A percentile compares a stretch with the other conserved stretches of the same genome.
Evolutionary conservation across 2,329 filamentous ascomycete genomes (phyloP).

Genomic region (Tolypocladium tundrense): DNA sequence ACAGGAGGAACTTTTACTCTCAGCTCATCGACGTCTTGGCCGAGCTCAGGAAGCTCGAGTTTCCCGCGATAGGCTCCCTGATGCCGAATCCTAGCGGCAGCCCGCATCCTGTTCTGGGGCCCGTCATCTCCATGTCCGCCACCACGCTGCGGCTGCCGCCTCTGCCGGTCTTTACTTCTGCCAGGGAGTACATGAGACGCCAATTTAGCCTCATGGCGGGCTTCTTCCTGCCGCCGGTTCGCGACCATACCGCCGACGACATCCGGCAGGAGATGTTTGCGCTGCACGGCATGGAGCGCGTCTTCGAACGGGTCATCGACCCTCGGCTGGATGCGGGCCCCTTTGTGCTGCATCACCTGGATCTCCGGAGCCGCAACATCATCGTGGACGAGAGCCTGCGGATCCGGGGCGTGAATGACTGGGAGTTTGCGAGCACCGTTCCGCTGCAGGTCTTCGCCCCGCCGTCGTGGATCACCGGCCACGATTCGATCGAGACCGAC

Average conservation of each 20-base stretch:
- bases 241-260: conserved; percentile 5
- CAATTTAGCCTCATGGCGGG: not conserved
- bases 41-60: conserved; percentile 12
- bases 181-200: not conserved
- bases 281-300: conserved; percentile 5
- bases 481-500: conserved; percentile 2
- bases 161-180: not conserved
- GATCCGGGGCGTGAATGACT: conserved; percentile 16
- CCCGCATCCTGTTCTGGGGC: conserved; percentile 7
- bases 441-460: conserved; percentile 8
- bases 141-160: not conserved
- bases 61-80: conserved; percentile 13
- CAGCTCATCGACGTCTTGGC: conserved; percentile 15
- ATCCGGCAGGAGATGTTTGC: conserved; percentile 8
- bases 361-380: conserved; percentile 13
- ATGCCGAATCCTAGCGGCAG: conserved; percentile 10
- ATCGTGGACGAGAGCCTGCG: conserved; percentile 12
- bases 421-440: conserved; percentile 13
- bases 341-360: conserved; percentile 13
- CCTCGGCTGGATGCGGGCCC: conserved; percentile 3
- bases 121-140: conserved; percentile 10
- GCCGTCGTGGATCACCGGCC: conserved; percentile 10
- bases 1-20: conserved; percentile 10
- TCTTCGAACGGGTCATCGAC: conserved; percentile 8
- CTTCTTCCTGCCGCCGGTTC: conserved; percentile 1